phyloP scores from a whole-genome alignment of 176 grass and related monocot species.

The Rhipidocladum racemiflorum region DNA sequence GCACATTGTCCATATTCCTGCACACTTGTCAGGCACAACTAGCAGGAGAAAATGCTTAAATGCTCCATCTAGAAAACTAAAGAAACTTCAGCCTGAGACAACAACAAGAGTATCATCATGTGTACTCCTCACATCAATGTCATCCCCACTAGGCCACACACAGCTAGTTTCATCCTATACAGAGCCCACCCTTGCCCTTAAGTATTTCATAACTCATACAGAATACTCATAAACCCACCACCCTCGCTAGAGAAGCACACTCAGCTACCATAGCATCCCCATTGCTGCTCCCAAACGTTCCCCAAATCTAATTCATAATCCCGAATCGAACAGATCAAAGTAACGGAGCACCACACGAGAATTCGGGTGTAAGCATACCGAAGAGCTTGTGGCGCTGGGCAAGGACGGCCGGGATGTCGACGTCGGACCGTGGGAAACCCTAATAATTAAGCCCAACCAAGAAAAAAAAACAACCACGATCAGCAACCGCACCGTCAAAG shows the following conservation, averaged over 20 bases:
- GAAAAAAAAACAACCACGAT: conserved; percentile 1
- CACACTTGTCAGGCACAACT: neutral
- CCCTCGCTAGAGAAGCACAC: neutral
- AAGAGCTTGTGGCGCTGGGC: conserved; percentile 54
- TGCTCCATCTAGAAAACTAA: neutral
- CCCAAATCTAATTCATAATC: neutral
- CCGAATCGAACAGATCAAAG: neutral
- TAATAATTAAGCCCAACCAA: conserved; percentile 28
- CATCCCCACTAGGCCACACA: neutral
- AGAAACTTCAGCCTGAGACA: neutral
- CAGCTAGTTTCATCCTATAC: neutral
- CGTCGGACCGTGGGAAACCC: conserved; percentile 76
- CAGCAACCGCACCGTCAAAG: neutral
- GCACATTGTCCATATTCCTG: neutral
- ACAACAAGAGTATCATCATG: neutral
- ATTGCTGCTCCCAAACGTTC: neutral
- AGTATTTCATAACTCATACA: neutral
- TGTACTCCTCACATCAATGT: neutral
- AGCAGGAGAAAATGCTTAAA: neutral
- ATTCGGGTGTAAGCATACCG: conserved; percentile 28
- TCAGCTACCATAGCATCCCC: neutral
- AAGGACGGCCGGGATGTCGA: conserved; percentile 61
- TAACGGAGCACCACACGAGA: neutral
- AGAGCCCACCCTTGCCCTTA: neutral
- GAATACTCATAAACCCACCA: neutral